These are phyloP conservation scores for Gossypium australe DNA, from an alignment of 345 rosid genomes.

Conservation along the genomic window DNA sequence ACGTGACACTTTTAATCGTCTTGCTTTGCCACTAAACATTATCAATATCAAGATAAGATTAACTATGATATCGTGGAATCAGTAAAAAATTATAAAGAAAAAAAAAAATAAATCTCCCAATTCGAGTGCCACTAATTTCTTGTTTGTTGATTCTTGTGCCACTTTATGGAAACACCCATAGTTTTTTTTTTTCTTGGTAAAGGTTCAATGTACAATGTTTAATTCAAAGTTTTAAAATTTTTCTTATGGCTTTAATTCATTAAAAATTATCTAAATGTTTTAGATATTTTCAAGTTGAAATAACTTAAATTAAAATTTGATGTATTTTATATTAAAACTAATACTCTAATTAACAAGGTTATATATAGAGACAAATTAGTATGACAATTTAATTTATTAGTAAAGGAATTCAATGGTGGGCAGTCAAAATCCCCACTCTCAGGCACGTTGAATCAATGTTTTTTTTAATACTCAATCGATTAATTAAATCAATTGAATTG, in stretches of 20 bases:
- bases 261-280: too few species aligned
- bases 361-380: background rate
- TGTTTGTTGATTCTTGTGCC: background rate
- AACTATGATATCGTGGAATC: background rate
- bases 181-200: background rate
- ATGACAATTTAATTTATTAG: background rate
- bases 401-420: background rate
- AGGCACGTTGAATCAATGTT: background rate
- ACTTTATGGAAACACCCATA: background rate
- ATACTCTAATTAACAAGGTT: background rate
- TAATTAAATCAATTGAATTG: too few species aligned
- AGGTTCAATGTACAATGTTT: slow-evolving; percentile 17
- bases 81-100: background rate
- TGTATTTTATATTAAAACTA: too few species aligned
- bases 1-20: slow-evolving; percentile 10
- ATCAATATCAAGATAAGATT: slow-evolving; percentile 4
- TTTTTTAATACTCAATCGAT: too few species aligned
- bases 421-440: background rate
- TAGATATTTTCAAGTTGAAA: too few species aligned
- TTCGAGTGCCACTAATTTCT: background rate
- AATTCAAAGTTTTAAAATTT: background rate
- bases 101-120: background rate
- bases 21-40: background rate
- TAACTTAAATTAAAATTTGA: too few species aligned
- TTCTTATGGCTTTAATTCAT: background rate